Evolutionary conservation across 305 asterid genomes (phyloP).

Genomic region (Rubia tinctorum): DNA sequence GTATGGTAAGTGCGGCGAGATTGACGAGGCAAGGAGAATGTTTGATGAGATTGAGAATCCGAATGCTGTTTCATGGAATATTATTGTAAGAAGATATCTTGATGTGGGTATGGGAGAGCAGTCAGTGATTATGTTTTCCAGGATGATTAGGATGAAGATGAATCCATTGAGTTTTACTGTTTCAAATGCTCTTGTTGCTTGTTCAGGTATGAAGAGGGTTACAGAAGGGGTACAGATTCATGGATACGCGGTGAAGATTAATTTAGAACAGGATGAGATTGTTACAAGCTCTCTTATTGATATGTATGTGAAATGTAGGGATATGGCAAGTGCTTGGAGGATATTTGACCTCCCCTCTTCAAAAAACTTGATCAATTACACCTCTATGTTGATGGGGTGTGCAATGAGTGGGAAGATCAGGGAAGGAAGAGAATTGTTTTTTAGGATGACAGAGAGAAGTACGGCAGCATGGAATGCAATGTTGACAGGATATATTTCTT

Average conservation of each 20-base stretch:
- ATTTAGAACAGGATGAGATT: constrained; percentile 42
- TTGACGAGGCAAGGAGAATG: constrained; percentile 63
- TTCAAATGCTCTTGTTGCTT: constrained; percentile 74
- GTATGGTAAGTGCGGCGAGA: constrained; percentile 64
- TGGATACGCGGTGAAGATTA: constrained; percentile 50
- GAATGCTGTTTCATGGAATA: constrained; percentile 69
- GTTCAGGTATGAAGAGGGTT: constrained; percentile 43
- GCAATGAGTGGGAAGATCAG: constrained; percentile 45
- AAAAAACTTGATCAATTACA: constrained; percentile 46
- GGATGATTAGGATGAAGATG: constrained; percentile 42
- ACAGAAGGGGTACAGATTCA: constrained; percentile 65
- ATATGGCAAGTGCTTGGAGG: constrained; percentile 47
- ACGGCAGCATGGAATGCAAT: constrained; percentile 69
- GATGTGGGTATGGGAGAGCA: constrained; percentile 51
- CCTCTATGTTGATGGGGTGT: constrained; percentile 59
- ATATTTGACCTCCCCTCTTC: constrained; percentile 48
- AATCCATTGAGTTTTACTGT: constrained; percentile 64
- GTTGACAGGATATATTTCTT: constrained; percentile 50
- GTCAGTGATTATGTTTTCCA: constrained; percentile 49
- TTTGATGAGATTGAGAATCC: constrained; percentile 66
- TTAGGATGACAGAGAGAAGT: constrained; percentile 53
- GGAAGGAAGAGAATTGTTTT: constrained; percentile 56
- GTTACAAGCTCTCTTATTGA: constrained; percentile 59
- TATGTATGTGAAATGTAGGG: constrained; percentile 63
- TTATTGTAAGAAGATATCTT: constrained; percentile 71